Conservation (phyloP, 2,329 filamentous ascomycete genomes). For the Karstenula rhodostoma region DNA sequence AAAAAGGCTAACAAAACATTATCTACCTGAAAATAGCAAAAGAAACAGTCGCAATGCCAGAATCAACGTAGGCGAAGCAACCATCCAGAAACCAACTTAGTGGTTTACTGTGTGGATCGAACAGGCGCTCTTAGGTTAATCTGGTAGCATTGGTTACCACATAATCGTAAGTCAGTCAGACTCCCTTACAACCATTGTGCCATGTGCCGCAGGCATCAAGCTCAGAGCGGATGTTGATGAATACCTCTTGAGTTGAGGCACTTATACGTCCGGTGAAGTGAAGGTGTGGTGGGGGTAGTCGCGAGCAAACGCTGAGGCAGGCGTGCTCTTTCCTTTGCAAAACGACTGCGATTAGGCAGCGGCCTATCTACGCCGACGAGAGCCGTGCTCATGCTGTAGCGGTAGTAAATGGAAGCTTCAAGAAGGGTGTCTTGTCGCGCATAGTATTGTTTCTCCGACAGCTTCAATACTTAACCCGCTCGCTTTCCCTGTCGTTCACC, state of each 20-base stretch:
- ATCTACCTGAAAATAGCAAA: neutral
- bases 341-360: neutral
- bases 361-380: neutral
- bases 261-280: neutral
- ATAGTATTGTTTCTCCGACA: too few species aligned
- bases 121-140: neutral
- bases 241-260: neutral
- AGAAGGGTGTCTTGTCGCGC: neutral
- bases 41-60: constrained; percentile 2
- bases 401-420: too few species aligned
- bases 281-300: neutral
- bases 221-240: neutral
- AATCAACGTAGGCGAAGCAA: neutral
- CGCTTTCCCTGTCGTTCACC: too few species aligned
- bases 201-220: neutral
- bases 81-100: constrained; percentile 1
- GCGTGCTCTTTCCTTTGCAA: neutral
- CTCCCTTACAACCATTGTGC: neutral
- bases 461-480: too few species aligned
- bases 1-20: neutral
- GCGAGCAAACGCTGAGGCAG: neutral
- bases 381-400: neutral
- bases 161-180: neutral
- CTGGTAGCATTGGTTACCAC: neutral
- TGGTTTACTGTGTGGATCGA: neutral